Percentiles rank a stretch among this genome's conserved stretches.
phyloP scores from a whole-genome alignment of 176 grass and related monocot genomes.

The Hordeum vulgare region DNA sequence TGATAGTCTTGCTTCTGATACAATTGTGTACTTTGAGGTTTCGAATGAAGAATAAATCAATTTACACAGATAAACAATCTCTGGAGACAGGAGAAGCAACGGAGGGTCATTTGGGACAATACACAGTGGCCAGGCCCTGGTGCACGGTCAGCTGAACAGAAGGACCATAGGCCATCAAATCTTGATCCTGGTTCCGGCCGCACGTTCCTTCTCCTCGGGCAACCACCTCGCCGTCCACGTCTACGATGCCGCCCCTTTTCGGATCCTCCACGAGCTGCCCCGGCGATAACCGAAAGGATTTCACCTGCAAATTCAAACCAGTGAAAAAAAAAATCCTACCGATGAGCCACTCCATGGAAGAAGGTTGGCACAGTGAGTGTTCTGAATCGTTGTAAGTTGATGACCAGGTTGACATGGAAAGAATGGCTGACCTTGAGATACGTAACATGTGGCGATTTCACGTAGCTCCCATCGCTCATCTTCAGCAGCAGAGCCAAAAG shows the following conservation, averaged over 20 bases:
- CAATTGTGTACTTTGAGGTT: not conserved
- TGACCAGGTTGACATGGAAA: not conserved
- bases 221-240: slow-evolving; percentile 81
- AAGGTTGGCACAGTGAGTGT: not conserved
- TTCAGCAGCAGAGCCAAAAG: slow-evolving; percentile 59
- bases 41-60: not conserved
- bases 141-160: slow-evolving; percentile 58
- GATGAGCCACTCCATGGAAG: not conserved
- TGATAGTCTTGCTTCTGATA: not conserved
- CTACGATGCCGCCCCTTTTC: slow-evolving; percentile 52
- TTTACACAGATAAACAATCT: not conserved
- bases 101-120: slow-evolving; percentile 27
- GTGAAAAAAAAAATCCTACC: not conserved
- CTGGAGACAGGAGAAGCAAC: not conserved
- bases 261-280: slow-evolving; percentile 40
- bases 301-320: slow-evolving; percentile 37
- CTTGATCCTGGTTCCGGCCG: slow-evolving; percentile 1
- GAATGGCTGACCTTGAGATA: slow-evolving; percentile 61
- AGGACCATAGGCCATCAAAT: slow-evolving; percentile 59
- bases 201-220: slow-evolving; percentile 43
- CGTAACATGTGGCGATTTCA: slow-evolving; percentile 61
- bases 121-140: slow-evolving; percentile 60
- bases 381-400: not conserved
- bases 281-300: slow-evolving; percentile 44
- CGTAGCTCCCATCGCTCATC: slow-evolving; percentile 66